Percentiles rank a stretch among this genome's conserved stretches.
Conservation (phyloP, 495 filamentous ascomycete species). For the Jackrogersella minutella region DNA sequence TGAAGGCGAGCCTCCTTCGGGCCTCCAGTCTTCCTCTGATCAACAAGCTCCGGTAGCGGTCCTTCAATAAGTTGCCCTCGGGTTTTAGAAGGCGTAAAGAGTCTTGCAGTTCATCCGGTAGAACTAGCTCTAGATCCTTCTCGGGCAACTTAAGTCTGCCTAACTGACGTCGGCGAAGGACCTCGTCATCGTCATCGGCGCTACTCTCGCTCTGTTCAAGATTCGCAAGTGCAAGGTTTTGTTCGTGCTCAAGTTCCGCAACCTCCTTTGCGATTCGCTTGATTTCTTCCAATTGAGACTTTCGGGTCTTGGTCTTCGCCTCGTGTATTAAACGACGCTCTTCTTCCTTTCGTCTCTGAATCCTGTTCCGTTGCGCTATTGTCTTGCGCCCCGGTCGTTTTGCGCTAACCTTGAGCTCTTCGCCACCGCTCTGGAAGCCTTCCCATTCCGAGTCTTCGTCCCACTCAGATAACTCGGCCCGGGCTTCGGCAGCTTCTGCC, state of each 20-base stretch:
- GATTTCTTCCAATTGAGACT: constrained; percentile 70
- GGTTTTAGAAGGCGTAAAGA: constrained; percentile 88
- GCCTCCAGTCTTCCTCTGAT: constrained; percentile 89
- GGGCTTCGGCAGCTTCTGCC: constrained; percentile 69
- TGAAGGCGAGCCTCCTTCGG: constrained; percentile 76
- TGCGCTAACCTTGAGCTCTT: constrained; percentile 69
- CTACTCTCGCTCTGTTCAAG: constrained; percentile 53
- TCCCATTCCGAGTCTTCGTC: constrained; percentile 92
- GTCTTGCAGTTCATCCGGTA: constrained; percentile 93
- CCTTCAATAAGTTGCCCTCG: constrained; percentile 90
- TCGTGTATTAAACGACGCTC: constrained; percentile 77
- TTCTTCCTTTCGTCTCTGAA: constrained; percentile 84
- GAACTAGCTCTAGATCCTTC: constrained; percentile 82
- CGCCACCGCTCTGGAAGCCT: constrained; percentile 71
- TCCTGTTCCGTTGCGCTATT: constrained; percentile 82
- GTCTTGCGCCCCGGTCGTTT: constrained; percentile 86
- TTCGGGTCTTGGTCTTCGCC: constrained; percentile 71
- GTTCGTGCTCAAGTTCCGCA: constrained; percentile 62
- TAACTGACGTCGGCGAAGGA: constrained; percentile 76
- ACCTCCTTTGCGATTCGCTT: constrained; percentile 70
- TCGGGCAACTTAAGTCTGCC: constrained; percentile 81
- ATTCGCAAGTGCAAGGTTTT: constrained; percentile 48
- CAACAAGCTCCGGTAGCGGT: constrained; percentile 87
- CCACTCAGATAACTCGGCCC: constrained; percentile 72
- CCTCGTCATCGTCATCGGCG: constrained; percentile 63